Percentiles rank a stretch among this genome's conserved stretches.
Evolutionary conservation across 148 eudicot species (phyloP).

Genomic region (Hydrangea macrophylla): DNA sequence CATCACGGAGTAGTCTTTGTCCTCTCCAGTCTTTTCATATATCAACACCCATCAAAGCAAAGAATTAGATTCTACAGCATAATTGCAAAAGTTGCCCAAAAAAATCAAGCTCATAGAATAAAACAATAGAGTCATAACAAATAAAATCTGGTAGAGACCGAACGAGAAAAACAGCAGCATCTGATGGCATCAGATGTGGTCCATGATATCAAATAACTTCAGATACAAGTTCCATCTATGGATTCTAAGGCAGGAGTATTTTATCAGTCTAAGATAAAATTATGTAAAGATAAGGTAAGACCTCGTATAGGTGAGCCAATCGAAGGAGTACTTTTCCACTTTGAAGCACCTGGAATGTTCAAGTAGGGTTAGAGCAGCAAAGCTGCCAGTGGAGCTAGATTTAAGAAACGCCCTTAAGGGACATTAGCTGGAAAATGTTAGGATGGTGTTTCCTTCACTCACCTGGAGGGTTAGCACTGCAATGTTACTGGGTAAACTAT

Average conservation of each 20-base stretch:
- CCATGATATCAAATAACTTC: not conserved
- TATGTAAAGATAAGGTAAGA: slow-evolving; percentile 20
- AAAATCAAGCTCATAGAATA: too few relatives aligned
- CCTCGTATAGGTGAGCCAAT: slow-evolving; percentile 95
- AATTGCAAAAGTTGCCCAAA: not conserved
- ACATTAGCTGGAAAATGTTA: not conserved
- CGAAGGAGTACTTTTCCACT: slow-evolving; percentile 74
- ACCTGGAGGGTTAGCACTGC: slow-evolving; percentile 89
- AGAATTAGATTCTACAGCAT: not conserved
- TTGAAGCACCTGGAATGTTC: slow-evolving; percentile 72
- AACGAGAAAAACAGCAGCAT: not conserved
- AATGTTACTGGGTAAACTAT: slow-evolving; percentile 73
- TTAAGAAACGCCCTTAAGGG: not conserved
- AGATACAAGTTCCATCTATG: not conserved
- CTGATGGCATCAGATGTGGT: not conserved
- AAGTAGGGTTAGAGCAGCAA: slow-evolving; percentile 2
- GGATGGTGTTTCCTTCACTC: slow-evolving; percentile 13
- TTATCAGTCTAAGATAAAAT: not conserved
- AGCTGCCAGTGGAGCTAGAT: slow-evolving; percentile 3
- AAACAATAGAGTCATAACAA: not conserved
- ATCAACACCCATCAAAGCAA: slow-evolving; percentile 10
- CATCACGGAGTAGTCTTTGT: slow-evolving; percentile 62
- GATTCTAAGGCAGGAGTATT: not conserved
- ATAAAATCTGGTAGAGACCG: not conserved
- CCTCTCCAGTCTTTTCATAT: slow-evolving; percentile 66